Percentiles rank a stretch among this genome's conserved stretches.
Evolutionary conservation across 1,139 yeast species (phyloP).

Genomic region (Debaryomyces sp.): DNA sequence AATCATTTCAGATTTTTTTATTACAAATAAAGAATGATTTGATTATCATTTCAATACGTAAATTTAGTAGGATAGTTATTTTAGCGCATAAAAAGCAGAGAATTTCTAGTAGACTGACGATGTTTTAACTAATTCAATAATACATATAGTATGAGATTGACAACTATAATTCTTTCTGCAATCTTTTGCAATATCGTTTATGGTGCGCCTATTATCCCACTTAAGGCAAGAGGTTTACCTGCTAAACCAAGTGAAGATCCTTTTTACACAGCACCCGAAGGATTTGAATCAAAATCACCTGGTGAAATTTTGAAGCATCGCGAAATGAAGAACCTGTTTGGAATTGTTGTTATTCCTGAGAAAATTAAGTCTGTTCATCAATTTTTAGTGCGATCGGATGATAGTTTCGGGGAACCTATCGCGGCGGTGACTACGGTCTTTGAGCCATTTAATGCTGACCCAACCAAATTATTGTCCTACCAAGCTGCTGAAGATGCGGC

Average conservation of each 20-base stretch:
- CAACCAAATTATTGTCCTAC: slow-evolving; percentile 24
- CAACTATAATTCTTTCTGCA: background rate
- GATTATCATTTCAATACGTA: too few species aligned
- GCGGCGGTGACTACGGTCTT: slow-evolving; percentile 36
- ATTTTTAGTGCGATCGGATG: slow-evolving; percentile 34
- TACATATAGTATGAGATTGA: background rate
- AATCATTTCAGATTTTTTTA: background rate
- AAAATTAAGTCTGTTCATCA: slow-evolving; percentile 29
- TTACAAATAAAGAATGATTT: background rate
- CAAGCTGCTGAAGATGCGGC: slow-evolving; percentile 37
- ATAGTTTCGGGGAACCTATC: slow-evolving; percentile 30
- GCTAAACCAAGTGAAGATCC: slow-evolving; percentile 24
- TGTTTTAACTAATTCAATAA: background rate
- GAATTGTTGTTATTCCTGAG: slow-evolving; percentile 17
- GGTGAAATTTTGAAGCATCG: slow-evolving; percentile 32
- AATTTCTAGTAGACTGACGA: background rate
- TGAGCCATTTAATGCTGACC: slow-evolving; percentile 31
- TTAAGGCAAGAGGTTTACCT: background rate
- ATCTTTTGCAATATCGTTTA: background rate
- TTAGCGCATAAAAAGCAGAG: background rate
- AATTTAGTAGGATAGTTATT: background rate
- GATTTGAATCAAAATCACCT: slow-evolving; percentile 23
- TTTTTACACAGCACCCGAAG: slow-evolving; percentile 30
- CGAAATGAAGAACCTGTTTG: slow-evolving; percentile 23
- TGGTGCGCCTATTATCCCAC: background rate